Conservation (phyloP, 2,329 filamentous ascomycete species). For the Cladosporium sp. region DNA sequence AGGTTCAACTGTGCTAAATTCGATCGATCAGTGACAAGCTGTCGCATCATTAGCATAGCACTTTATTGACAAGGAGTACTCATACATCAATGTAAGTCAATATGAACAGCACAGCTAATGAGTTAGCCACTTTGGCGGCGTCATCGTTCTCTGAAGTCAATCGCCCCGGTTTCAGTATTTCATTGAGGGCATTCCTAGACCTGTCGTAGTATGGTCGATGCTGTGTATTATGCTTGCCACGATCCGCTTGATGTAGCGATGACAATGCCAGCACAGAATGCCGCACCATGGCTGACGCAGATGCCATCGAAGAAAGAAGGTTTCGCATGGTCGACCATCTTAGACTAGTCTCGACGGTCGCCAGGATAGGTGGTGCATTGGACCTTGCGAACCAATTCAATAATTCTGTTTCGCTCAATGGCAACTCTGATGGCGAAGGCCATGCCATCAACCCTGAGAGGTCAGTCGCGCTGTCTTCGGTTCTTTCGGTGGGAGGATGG, state of each 20-base stretch:
- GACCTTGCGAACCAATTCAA: constrained; percentile 49
- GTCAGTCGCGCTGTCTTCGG: too few relatives aligned
- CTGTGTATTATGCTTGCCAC: constrained; percentile 32
- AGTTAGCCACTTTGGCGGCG: constrained; percentile 25
- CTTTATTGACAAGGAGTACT: too few relatives aligned
- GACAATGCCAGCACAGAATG: constrained; percentile 51
- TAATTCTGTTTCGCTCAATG: constrained; percentile 20
- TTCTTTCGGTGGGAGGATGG: too few relatives aligned
- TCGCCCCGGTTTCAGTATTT: constrained; percentile 19
- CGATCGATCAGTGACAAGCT: constrained; percentile 31
- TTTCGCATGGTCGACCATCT: constrained; percentile 50
- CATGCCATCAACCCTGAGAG: constrained; percentile 29
- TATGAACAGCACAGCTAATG: constrained; percentile 51
- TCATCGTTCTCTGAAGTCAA: background rate
- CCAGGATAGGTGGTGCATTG: constrained; percentile 50
- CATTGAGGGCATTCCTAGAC: constrained; percentile 26
- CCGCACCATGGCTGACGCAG: constrained; percentile 44
- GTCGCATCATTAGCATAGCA: too few relatives aligned
- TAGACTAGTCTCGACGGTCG: constrained; percentile 50
- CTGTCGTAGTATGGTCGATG: constrained; percentile 32
- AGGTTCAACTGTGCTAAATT: constrained; percentile 48
- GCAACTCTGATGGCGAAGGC: constrained; percentile 32
- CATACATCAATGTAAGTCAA: constrained; percentile 48
- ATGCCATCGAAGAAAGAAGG: constrained; percentile 46
- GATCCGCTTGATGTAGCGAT: constrained; percentile 37